phyloP scores from a whole-genome alignment of 2,329 filamentous ascomycete species.

The Epichloe scottii region DNA sequence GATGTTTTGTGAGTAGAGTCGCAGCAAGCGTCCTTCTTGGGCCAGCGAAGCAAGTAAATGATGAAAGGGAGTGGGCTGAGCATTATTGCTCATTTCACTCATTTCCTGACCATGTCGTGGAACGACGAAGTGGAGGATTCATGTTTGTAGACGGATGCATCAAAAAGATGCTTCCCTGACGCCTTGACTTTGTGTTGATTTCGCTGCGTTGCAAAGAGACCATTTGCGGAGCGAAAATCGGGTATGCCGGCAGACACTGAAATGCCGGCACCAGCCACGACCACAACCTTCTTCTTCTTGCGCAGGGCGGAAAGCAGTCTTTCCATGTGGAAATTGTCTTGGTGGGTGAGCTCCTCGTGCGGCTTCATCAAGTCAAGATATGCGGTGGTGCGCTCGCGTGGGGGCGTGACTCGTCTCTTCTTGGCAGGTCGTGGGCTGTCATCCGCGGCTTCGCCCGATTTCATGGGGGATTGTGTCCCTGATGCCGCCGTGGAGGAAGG shows the following conservation, averaged over 20 bases:
- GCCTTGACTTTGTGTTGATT: constrained; percentile 77
- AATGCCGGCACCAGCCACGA: constrained; percentile 92
- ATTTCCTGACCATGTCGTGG: constrained; percentile 93
- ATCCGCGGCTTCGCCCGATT: constrained; percentile 26
- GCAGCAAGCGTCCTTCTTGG: constrained; percentile 72
- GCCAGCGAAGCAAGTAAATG: constrained; percentile 85
- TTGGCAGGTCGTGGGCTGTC: constrained; percentile 62
- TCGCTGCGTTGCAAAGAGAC: constrained; percentile 76
- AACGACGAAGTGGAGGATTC: constrained; percentile 80
- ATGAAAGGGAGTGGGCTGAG: constrained; percentile 80
- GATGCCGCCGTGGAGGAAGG: constrained; percentile 35
- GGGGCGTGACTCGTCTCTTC: constrained; percentile 53
- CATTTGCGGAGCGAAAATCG: constrained; percentile 86
- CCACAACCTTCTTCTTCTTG: constrained; percentile 91
- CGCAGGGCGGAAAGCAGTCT: constrained; percentile 62
- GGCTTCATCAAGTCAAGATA: constrained; percentile 57
- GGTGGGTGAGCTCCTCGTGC: constrained; percentile 32
- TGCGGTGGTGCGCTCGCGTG: constrained; percentile 62
- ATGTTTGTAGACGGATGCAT: constrained; percentile 94
- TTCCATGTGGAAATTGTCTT: constrained; percentile 45
- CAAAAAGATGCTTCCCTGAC: constrained; percentile 91
- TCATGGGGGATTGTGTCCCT: constrained; percentile 38
- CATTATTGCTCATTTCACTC: constrained; percentile 62
- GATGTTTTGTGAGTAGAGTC: constrained; percentile 93
- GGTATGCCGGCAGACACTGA: constrained; percentile 95